Evolutionary conservation across 306 rosid species (phyloP), one percentile per base, ranked within the genome.

Genomic region (Calophaca sinica): DNA sequence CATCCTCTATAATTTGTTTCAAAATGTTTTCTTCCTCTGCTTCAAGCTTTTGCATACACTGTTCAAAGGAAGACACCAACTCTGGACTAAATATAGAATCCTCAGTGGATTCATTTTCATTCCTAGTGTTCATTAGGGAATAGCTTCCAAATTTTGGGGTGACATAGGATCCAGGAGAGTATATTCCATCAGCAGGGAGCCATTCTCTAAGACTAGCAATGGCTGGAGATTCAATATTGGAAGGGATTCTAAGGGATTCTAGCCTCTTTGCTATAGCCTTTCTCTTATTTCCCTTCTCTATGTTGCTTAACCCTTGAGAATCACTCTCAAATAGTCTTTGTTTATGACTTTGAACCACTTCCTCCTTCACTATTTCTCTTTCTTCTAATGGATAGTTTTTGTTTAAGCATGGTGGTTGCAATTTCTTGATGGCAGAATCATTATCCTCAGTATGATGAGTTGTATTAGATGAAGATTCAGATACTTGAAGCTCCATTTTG

Each of bases 121-220:
- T 83, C 54, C 48, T 20, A 12, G 53, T 61, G 46, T 75, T 51
- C 61, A 38, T 81, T 32, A 41, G 8, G 67, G 82, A 62, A 62
- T 75, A 81, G 77, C 73, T 84, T 2, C 90, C 90, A 49, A 86
- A 80, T 77, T 80, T 83, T 32, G 89, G 89, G 36, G 89, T 86
- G 68, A 86, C 58, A 77, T 86, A 80, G 61, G 85, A 62, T 50
- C 74, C 85, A 45, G 79, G 79, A 77, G 83, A 80, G 60, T 86
- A 79, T 45, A 82, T 69, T 72, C 78, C 84, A 49, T 74, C 59
- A 38, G 38, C 59, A 55, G 85, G 80, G 15, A 61, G 42, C 86
- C 84, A 72, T 76, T 85, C 86, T 72, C 59, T 75, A 38, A 85
- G 86, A 72, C 75, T 82, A 52, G 46, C 75, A 82, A 79, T 81